Evolutionary conservation across 2,329 filamentous ascomycete genomes (phyloP), one percentile per base, ranked within the genome.

Genomic region (Lojkania enalia): DNA sequence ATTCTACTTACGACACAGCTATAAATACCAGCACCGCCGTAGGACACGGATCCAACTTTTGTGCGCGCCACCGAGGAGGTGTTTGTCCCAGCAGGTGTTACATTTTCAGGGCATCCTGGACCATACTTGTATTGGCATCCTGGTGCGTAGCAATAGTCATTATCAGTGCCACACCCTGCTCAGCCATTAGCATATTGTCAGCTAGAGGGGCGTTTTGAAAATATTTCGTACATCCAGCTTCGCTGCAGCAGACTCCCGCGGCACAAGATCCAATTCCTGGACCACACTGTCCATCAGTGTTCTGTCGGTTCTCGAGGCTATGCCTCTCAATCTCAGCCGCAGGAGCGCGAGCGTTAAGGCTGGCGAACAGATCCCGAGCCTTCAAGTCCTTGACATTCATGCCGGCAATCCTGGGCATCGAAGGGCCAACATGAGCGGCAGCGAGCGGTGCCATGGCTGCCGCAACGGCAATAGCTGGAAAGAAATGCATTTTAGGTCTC

Each of bases 111-210:
- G 52, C 83, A 86, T 3, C 69, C 76, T 15, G 81, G 74, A n/a
- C 81, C 81, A 52, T 80, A 84, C 52, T 77, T 67, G 56, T 84
- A 80, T 60, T 81, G 75, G 58, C 83, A 86, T 41, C 82, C 77
- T 2, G 83, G 83, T 15, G 81, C 77, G 20, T 75, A 74, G 67
- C 77, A n/a, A n/a, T n/a, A n/a, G n/a, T n/a, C n/a, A n/a, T n/a
- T n/a, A n/a, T n/a, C n/a, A n/a, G n/a, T n/a, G n/a, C n/a, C n/a
- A n/a, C n/a, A n/a, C n/a, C n/a, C 61, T 65, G 29, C 11, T 4
- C 12, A 11, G 16, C n/a, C 7, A 38, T 64, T 38, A 65, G 51
- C 18, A 25, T 19, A 13, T 38, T 9, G 42, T 29, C 4, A 27
- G 20, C 15, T 18, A 32, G 4, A 15, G 32, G 5, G 21, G 20